Evolutionary conservation across 2,329 filamentous ascomycete genomes (phyloP), one percentile per base, ranked within the genome.

Genomic region (Pseudocercospora eumusae): DNA sequence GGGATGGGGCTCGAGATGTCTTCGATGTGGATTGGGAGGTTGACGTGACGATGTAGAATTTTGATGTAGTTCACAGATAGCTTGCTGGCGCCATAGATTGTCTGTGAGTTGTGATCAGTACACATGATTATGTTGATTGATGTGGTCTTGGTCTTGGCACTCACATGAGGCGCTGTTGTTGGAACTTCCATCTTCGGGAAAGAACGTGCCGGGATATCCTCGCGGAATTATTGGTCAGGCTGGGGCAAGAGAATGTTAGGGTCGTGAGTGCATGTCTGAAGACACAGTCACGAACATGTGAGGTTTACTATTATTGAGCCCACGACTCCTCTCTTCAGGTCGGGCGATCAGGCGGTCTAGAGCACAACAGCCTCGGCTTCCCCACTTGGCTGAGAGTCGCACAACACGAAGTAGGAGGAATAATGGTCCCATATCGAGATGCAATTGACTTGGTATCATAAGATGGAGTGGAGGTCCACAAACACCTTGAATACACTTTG

Each of bases 1-100:
- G 36, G 36, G 0, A 40, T 18, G 7, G 36, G 3, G 5, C 15
- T 5, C 3, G 56, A 31, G 23, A 50, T 50, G 56, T 59, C 15
- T 45, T 52, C 31, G 47, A 59, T 25, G 10, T 28, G 56, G 33
- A 49, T 28, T 6, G 55, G 23, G 9, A 40, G 25, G 55, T 57
- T 23, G 15, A 18, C 23, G 7, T 52, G 47, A 9, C 21, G 18
- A 10, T 47, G 31, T 11, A 33, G 2, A 4, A 10, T 5, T 33
- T 33, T 47, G 18, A 47, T 25, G 21, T 47, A 25, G 4, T 47
- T 9, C 15, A 47, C 18, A 3, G 21, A 20, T 4, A 13, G 2
- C 11, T 47, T 20, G 8, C 18, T 6, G 44, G 1, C 8, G 44
- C 18, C 7, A 21, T 20, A 47, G 23, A 9, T 23, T 25, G 44